phyloP scores from a whole-genome alignment of 2,329 filamentous ascomycete genomes.

The Herpotrichia juniperi region DNA sequence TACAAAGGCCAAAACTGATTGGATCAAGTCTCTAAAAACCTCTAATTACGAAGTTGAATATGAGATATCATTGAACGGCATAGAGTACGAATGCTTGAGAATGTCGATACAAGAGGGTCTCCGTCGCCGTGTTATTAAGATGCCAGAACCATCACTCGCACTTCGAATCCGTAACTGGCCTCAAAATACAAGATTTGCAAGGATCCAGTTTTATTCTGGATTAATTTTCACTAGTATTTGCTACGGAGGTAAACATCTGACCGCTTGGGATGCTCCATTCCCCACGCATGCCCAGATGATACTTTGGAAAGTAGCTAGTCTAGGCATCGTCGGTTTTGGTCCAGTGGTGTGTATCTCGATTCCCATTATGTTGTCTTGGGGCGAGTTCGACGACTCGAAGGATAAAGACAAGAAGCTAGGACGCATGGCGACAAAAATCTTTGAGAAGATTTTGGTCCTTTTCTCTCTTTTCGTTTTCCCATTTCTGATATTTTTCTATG shows the following conservation, averaged over 20 bases:
- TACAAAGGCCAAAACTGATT: no score
- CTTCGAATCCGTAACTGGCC: no score
- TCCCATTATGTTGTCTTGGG: not conserved
- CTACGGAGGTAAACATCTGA: slow-evolving; percentile 25
- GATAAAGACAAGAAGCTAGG: slow-evolving; percentile 2
- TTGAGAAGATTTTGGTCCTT: no score
- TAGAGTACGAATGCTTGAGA: not conserved
- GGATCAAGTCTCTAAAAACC: no score
- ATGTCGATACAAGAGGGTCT: not conserved
- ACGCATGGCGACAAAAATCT: no score
- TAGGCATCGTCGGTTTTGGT: not conserved
- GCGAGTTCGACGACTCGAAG: not conserved
- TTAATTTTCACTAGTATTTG: slow-evolving; percentile 9
- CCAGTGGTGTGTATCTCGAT: not conserved
- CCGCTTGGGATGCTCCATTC: slow-evolving; percentile 31
- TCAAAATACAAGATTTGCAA: no score
- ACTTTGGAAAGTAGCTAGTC: slow-evolving; percentile 20
- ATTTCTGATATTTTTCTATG: slow-evolving; percentile 12
- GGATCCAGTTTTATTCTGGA: no score
- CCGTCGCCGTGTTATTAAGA: not conserved
- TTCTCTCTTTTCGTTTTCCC: not conserved
- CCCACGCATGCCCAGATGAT: slow-evolving; percentile 3
- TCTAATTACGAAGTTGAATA: no score
- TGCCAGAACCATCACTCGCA: no score
- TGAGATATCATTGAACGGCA: not conserved